Base-by-base conservation (phyloP, 73 alveolate species). In the Breviolum minutum region DNA sequence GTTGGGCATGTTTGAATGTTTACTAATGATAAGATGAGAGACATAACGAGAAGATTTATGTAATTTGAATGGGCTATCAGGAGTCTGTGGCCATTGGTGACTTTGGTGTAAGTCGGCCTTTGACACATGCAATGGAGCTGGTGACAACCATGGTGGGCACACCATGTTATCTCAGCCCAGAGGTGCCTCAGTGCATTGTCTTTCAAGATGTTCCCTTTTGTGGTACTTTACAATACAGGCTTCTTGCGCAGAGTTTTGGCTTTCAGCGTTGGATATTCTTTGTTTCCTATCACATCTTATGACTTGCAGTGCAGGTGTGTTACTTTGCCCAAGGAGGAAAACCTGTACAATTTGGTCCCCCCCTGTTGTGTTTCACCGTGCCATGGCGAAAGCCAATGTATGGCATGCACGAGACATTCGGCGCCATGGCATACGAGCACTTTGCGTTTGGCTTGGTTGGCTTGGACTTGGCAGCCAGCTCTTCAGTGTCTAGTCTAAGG, bases 61-160 rank as follows among this genome's bases (percentile, higher is more conserved):
- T 3, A 40, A 40, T 2, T 40, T 40, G 54, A 40, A 40, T 40
- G 54, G 54, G 54, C 3, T 3, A 40, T 30, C 32, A 90, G 98
- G 98, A 92, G 98, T 92, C 98, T 11, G 98, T 92, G 81, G 83
- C 98, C 69, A 92, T 92, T 40, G 98, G 98, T 9, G 98, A 92
- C 91, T 92, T 92, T 27, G 98, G 98, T 7, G 98, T 92, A 79
- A 92, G 98, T 84, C 89, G 98, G n/a, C 98, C 98, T 24, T 48
- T 92, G 98, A 74, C 98, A 40, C 98, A 92, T 64, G 86, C 98
- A 20, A 92, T 92, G 98, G 98, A 92, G 80, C 81, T 92, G 91
- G 98, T 92, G 60, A 92, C 98, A 27, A 92, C 98, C 40, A 92
- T 92, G 98, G 98, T 92, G 98, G 98, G 98, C 86, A 92, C 98